Base-by-base conservation (phyloP, 2,329 filamentous ascomycete species). In the Lachnellula subtilissima region DNA sequence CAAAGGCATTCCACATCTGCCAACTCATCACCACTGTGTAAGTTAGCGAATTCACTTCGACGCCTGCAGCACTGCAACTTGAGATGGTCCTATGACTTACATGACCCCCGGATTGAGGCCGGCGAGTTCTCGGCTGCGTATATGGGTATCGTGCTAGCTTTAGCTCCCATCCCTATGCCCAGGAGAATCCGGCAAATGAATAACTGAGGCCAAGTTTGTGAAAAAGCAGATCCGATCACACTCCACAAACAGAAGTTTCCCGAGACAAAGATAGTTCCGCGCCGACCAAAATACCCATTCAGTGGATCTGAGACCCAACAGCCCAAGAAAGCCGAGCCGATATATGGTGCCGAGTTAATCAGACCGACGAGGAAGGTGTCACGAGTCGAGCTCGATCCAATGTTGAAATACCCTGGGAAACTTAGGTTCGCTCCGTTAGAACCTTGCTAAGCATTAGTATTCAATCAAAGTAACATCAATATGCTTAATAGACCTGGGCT, bases 101-200 rank as follows among this genome's bases (percentile, higher is more conserved):
- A 67, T 11, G 74, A 78, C 55, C 80, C 80, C 42, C 80, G 76
- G 55, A 83, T 77, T 6, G 68, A 61, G 4, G 79, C 75, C 2
- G 80, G 80, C 1, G 76, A 74, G 56, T 78, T 80, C 64, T 83
- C 80, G 1, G 80, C 79, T 15, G 77, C 76, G 64, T 89, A 92
- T 28, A 92, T 85, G 0, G 89, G 88, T 1, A 90, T 86, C 48
- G 78, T 82, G 0, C 76, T 76, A 19, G 84, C 84, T 68, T 91
- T 91, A 15, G 86, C 79, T 28, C 88, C 88, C 75, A 92, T 90
- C 1, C 87, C 88, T 47, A 94, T 82, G 9, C 90, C 90, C 17
- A 91, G 78, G 32, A 79, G 73, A 57, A 93, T 79, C 43, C 90
- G 84, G 49, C 84, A 85, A 43, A 82, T 77, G 56, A 94, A 79